Base-by-base conservation (phyloP, 2,329 filamentous ascomycete species). In the Incumbomyces delicatus region DNA sequence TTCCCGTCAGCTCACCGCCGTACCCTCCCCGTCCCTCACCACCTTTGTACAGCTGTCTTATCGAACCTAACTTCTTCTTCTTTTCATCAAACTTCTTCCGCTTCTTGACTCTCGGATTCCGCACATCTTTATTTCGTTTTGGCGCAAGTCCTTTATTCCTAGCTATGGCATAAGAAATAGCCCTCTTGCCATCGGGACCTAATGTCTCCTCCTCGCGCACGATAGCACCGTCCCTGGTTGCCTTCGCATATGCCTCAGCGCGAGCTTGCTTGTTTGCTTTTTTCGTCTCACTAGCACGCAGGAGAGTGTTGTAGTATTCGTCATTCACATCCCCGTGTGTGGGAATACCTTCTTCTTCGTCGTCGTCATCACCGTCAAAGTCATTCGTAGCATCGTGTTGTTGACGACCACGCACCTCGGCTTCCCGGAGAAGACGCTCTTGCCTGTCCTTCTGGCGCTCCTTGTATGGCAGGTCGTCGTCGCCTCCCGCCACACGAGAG, bases 41-140 rank as follows among this genome's bases (percentile, higher is more conserved):
- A 56, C 87, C 87, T 67, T 88, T 87, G 71, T 89, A 96, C 12
- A 87, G 74, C 7, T 85, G 78, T 71, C 85, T 87, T 72, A 89
- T 86, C 62, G 84, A 90, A 60, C 79, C 80, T 61, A 96, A 69
- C 76, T 96, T 95, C 85, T 95, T 96, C 78, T 90, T 85, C 77
- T 94, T 95, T 66, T 88, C 84, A 63, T 94, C 88, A 65, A 80
- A 98, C 79, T 87, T 88, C 80, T 87, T 87, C 68, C 87, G 81
- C 83, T 95, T 96, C 83, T 96, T 98, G 55, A 96, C 90, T 64
- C 92, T 76, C 31, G 92, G 89, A 70, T 98, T 98, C 53, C 90
- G 76, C 49, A 88, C 84, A 58, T 94, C 89, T 80, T 98, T 96
- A 76, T 85, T 94, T 53, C 90, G 76, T 66, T 85, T 83, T 39